Base-by-base conservation (phyloP, 768 basidiomycete genomes). In the Xerocomellus dryophilus region DNA sequence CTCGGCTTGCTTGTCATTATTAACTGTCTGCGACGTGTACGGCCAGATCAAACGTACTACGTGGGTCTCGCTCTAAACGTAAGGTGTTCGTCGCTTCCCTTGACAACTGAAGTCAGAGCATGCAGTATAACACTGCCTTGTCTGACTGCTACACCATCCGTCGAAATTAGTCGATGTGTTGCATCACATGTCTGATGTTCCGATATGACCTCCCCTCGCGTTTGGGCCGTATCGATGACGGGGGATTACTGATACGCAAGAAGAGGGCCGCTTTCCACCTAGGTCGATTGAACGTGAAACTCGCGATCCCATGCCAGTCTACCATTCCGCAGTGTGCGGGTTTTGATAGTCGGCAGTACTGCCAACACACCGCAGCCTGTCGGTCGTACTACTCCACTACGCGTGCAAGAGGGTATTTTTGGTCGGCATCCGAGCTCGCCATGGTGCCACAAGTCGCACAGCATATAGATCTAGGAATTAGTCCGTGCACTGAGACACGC, bases 221-320 rank as follows among this genome's bases (percentile, higher is more conserved):
- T 54, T 41, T 54, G 50, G 55, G 57, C 51, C 15, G 21, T 11
- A 38, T 43, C 23, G 43, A 34, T 23, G 58, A 27, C 23, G 60
- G 35, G 12, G 25, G 32, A 12, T 15, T 34, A 17, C 20, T 21
- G 51, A 35, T 25, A 29, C 31, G 31, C 21, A 23, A 45, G 12
- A 8, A 18, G 36, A 44, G 15, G n/a, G 21, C 38, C 31, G n/a
- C 41, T 17, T 47, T 45, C 23, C 47, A 45, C 49, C 46, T 46
- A 47, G 43, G 38, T 45, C 44, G 21, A 39, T 29, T n/a, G 18
- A 40, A 54, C 40, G 41, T 64, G 61, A 61, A 64, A 63, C 62
- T 42, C 17, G 39, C 35, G 20, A 35, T 36, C 45, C 48, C 58
- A 56, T 39, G 27, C 43, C 25, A 48, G 39, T 20, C 44, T 38